These are phyloP conservation scores for Candida bentonensis DNA, from an alignment of 805 yeast genomes.

Conservation along the genomic window DNA sequence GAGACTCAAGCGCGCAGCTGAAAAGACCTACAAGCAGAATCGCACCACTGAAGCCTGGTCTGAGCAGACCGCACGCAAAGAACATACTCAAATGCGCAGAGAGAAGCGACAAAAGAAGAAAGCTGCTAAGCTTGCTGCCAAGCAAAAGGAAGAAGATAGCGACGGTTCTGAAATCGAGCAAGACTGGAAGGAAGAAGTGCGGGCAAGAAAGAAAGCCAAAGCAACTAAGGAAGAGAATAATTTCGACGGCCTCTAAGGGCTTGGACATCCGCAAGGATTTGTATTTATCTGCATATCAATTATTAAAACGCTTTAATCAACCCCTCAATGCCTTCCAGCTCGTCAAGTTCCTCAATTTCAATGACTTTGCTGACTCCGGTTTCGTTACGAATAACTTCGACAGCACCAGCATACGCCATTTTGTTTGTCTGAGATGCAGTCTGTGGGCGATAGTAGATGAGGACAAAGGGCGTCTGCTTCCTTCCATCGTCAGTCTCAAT, in stretches of 20 bases:
- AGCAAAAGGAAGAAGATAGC: slow-evolving; percentile 27
- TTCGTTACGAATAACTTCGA: slow-evolving; percentile 62
- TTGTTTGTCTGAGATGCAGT: slow-evolving; percentile 69
- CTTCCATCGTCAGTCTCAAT: slow-evolving; percentile 57
- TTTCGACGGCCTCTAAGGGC: too few species aligned
- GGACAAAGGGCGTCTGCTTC: slow-evolving; percentile 54
- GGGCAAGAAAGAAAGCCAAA: slow-evolving; percentile 49
- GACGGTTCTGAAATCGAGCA: slow-evolving; percentile 30
- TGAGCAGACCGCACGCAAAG: slow-evolving; percentile 47
- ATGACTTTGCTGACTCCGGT: slow-evolving; percentile 58
- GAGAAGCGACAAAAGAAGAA: slow-evolving; percentile 53
- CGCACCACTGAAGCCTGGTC: slow-evolving; percentile 65
- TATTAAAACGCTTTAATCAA: slow-evolving; percentile 5
- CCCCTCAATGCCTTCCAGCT: slow-evolving; percentile 43
- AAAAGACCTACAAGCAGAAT: slow-evolving; percentile 17
- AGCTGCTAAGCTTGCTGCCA: slow-evolving; percentile 40
- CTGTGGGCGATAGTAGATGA: slow-evolving; percentile 80
- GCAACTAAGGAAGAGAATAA: too few species aligned
- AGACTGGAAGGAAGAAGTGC: slow-evolving; percentile 84
- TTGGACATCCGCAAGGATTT: too few species aligned
- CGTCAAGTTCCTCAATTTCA: slow-evolving; percentile 55
- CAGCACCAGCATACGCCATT: slow-evolving; percentile 87
- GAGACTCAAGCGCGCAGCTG: slow-evolving; percentile 19
- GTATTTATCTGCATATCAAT: neutral
- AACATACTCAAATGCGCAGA: slow-evolving; percentile 45